Percentiles rank a stretch among this genome's conserved stretches.
phyloP scores from a whole-genome alignment of 495 filamentous ascomycete species.

The Lasiosphaeriaceae sp. region DNA sequence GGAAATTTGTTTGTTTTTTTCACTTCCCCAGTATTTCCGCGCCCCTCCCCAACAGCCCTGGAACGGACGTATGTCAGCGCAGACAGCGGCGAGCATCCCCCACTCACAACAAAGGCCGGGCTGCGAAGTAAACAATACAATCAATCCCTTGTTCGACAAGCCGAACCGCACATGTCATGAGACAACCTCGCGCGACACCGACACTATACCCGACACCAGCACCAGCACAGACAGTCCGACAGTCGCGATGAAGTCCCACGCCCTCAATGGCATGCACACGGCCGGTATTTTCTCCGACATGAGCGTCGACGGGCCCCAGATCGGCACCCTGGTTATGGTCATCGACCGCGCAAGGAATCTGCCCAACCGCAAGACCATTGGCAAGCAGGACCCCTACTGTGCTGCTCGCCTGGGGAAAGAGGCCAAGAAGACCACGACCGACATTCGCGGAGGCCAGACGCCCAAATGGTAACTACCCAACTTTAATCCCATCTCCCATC shows the following conservation, averaged over 20 bases:
- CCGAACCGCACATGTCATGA: constrained; percentile 4
- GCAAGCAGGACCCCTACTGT: constrained; percentile 98
- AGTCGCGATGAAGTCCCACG: constrained; percentile 39
- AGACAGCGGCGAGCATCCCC: too few species aligned
- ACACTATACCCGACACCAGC: neutral
- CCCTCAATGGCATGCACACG: constrained; percentile 60
- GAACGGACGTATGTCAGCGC: neutral
- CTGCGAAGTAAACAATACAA: constrained; percentile 25
- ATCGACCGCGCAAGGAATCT: constrained; percentile 94
- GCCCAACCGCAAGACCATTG: constrained; percentile 92
- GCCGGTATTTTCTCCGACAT: constrained; percentile 96
- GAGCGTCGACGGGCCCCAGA: constrained; percentile 88
- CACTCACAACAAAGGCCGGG: neutral
- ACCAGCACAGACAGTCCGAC: constrained; percentile 33
- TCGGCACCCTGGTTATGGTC: constrained; percentile 88
- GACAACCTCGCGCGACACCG: constrained; percentile 9
- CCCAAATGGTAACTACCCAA: constrained; percentile 72
- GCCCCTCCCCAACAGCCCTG: neutral
- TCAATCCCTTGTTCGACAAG: constrained; percentile 11
- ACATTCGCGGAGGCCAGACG: constrained; percentile 91
- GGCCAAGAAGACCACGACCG: constrained; percentile 94
- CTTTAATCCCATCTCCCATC: too few species aligned
- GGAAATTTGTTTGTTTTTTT: neutral
- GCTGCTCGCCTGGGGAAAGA: constrained; percentile 92
- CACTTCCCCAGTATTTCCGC: neutral